Evolutionary conservation across 495 filamentous ascomycete species (phyloP).

Genomic region (Penicillium angulare): DNA sequence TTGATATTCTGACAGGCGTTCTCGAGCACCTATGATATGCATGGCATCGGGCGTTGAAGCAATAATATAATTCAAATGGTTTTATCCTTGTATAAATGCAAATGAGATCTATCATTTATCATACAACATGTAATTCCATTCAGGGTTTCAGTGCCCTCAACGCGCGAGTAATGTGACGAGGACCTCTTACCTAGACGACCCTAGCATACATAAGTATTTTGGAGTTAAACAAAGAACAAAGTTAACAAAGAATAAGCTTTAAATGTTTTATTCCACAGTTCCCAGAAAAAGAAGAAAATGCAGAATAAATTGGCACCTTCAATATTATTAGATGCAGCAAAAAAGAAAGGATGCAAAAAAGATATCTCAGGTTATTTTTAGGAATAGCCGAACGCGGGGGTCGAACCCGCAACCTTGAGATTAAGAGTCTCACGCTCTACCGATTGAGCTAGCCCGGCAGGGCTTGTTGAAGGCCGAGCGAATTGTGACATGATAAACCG

Average conservation of each 20-base stretch:
- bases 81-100: background rate
- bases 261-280: too few species aligned
- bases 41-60: constrained; percentile 30
- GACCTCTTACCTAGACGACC: too few species aligned
- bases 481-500: constrained; percentile 8
- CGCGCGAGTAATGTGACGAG: too few species aligned
- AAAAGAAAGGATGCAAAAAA: constrained; percentile 5
- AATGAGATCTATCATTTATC: too few species aligned
- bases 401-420: constrained; percentile 60
- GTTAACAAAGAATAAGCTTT: too few species aligned
- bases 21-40: constrained; percentile 20
- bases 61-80: background rate
- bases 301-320: too few species aligned
- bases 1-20: constrained; percentile 13
- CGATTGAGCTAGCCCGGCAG: constrained; percentile 56
- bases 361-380: constrained; percentile 17
- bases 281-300: too few species aligned
- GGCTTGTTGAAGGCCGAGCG: constrained; percentile 4
- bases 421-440: constrained; percentile 63
- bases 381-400: constrained; percentile 54
- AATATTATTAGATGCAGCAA: too few species aligned
- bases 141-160: too few species aligned
- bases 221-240: too few species aligned
- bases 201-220: too few species aligned
- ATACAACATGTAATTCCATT: too few species aligned